Base-by-base conservation (phyloP, 208 protist species). In the Trypanosoma platydactyli region DNA sequence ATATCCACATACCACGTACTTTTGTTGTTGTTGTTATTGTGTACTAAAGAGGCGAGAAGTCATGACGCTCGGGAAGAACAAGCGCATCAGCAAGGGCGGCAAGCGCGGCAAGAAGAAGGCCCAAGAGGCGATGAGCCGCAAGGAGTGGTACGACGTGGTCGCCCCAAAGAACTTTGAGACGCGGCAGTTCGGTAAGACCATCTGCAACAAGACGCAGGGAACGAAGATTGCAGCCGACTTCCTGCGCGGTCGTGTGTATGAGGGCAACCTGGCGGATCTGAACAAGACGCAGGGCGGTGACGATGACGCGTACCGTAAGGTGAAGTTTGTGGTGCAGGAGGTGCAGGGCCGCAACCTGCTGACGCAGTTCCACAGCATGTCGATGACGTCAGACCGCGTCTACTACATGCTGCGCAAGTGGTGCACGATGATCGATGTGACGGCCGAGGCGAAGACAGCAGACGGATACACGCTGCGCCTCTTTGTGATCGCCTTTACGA, bases 61-160 rank as follows among this genome's bases (percentile, higher is more conserved):
- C 58, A 98, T 98, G 94, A 92, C 94, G 65, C 80, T 95, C 73
- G 94, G 92, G 44, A 98, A 98, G 94, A 97, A 97, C 82, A 98
- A 98, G 91, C 89, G 94, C 76, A 79, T 97, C 61, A 92, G 87
- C 77, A 98, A 98, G 91, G 94, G 95, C 61, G 91, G 93, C 74
- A 98, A 97, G 86, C 97, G 98, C 93, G 89, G 89, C 52, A 92
- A 92, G 74, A 93, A 90, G 81, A 97, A 97, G 82, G 80, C 81
- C 40, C 77, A 94, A 74, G 98, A 99, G 71, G 88, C 98, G 68
- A 99, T 99, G 94, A 76, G 94, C 68, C 91, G 93, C 77, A 99
- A 99, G 92, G 98, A 99, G 74, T 99, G 99, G 99, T 99, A 99
- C 81, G 91, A 99, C 66, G 88, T 99, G 50, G 97, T 98, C 71